These are phyloP conservation scores for Kalaharituber pfeilii DNA, from an alignment of 2,329 filamentous ascomycete genomes.

Conservation along the genomic window DNA sequence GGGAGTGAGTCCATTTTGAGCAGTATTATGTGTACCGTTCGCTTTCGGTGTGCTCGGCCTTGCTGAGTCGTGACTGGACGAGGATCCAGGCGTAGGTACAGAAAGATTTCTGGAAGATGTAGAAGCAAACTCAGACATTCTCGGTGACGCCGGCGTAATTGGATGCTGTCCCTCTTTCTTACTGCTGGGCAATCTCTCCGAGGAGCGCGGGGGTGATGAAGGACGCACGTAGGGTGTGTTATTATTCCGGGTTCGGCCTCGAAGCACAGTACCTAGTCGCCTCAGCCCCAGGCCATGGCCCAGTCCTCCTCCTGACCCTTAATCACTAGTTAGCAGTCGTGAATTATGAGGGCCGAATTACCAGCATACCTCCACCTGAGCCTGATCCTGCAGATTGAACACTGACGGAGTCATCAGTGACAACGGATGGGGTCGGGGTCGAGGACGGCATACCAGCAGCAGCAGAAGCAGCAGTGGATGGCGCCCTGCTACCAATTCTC, in stretches of 20 bases:
- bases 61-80: not conserved
- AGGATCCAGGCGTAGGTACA: conserved; percentile 7
- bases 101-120: conserved; percentile 13
- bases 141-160: conserved; percentile 13
- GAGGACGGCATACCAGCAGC: conserved; percentile 19
- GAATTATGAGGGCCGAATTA: not conserved
- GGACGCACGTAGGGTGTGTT: conserved; percentile 18
- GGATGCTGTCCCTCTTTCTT: conserved; percentile 7
- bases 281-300: conserved; percentile 20
- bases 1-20: not conserved
- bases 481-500: conserved; percentile 24
- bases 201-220: conserved; percentile 13
- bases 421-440: conserved; percentile 26
- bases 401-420: conserved; percentile 37
- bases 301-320: conserved; percentile 22
- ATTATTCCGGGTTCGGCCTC: conserved; percentile 21
- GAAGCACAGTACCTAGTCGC: conserved; percentile 25
- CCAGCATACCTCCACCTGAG: conserved; percentile 13
- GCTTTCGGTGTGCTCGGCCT: not conserved
- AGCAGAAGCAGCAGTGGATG: conserved; percentile 21
- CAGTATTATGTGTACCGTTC: too few relatives aligned
- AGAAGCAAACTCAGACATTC: not conserved
- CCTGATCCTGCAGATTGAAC: conserved; percentile 36
- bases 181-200: conserved; percentile 14
- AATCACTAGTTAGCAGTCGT: conserved; percentile 19